Evolutionary conservation across 495 filamentous ascomycete genomes (phyloP).

Genomic region (Parathielavia appendiculata): DNA sequence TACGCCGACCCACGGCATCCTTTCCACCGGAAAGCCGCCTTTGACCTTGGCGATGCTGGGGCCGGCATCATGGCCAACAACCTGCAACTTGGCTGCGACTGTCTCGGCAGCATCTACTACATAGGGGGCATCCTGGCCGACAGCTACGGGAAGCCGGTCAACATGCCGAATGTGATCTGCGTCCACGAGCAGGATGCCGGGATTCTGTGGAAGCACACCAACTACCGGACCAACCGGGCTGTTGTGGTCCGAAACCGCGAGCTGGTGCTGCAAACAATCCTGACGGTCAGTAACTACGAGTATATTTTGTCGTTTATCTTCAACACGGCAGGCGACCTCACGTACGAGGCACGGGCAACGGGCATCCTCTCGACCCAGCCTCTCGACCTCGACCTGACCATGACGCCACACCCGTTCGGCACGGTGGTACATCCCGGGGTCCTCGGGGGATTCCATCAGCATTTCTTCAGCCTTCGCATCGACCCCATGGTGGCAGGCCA

Average conservation of each 20-base stretch:
- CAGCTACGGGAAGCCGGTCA: constrained; percentile 52
- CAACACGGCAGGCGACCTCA: constrained; percentile 75
- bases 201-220: constrained; percentile 78
- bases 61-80: constrained; percentile 73
- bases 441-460: constrained; percentile 70
- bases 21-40: constrained; percentile 72
- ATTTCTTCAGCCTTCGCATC: constrained; percentile 83
- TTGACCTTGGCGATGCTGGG: constrained; percentile 73
- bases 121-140: constrained; percentile 54
- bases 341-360: constrained; percentile 78
- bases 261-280: constrained; percentile 71
- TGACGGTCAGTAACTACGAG: constrained; percentile 77
- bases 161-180: constrained; percentile 70
- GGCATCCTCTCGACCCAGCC: constrained; percentile 82
- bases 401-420: constrained; percentile 52
- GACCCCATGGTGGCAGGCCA: constrained; percentile 78
- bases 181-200: constrained; percentile 72
- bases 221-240: constrained; percentile 65
- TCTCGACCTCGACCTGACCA: constrained; percentile 63
- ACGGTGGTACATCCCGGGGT: constrained; percentile 85
- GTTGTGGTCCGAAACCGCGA: constrained; percentile 65
- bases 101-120: constrained; percentile 72
- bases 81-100: constrained; percentile 63
- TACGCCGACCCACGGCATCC: constrained; percentile 69
- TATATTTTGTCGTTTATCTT: constrained; percentile 83